Base-by-base conservation (phyloP, 2,329 filamentous ascomycete species). In the Neonectria sp. region DNA sequence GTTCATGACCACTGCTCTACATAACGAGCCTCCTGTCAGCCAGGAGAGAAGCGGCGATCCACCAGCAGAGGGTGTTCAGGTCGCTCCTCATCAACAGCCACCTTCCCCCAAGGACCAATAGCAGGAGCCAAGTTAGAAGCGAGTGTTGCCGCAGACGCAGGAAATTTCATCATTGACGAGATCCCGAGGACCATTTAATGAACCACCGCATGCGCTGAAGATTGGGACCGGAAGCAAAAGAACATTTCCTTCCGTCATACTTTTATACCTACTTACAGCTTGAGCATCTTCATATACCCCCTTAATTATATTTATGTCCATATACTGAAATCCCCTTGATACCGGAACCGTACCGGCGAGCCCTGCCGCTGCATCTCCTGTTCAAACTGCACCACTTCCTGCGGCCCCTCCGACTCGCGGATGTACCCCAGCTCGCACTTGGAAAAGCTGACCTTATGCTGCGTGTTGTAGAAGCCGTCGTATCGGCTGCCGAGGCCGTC, bases 381-480 rank as follows among this genome's bases (percentile, higher is more conserved):
- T 49, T 29, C 35, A 46, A 64, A 59, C 56, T 55, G 31, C 33
- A 60, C 25, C 43, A 51, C 56, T 11, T 64, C 48, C 25, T 58
- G 46, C 13, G 61, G 55, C 3, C 61, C 46, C 27, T 55, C 48
- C 1, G 62, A 60, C 40, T 60, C 55, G 12, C 21, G 21, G 21
- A 21, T 21, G 21, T 21, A 21, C 21, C 21, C 21, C 21, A 21
- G 21, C 21, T 21, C 21, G 21, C 21, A 21, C 21, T 21, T 21
- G 21, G 21, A 21, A 21, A 21, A 21, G 21, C 21, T 21, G 21
- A 21, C 21, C 21, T 21, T 21, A 2, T 1, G 1, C 21, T 21
- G 21, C 21, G 21, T 21, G 21, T 21, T 2, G 21, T 21, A 21
- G 21, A 21, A 21, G 21, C 21, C 21, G 21, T 2, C 21, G 21